A percentile compares a stretch with the other conserved stretches of the same genome.
Conservation (phyloP, 208 protist genomes). For the Trypanosoma avium region DNA sequence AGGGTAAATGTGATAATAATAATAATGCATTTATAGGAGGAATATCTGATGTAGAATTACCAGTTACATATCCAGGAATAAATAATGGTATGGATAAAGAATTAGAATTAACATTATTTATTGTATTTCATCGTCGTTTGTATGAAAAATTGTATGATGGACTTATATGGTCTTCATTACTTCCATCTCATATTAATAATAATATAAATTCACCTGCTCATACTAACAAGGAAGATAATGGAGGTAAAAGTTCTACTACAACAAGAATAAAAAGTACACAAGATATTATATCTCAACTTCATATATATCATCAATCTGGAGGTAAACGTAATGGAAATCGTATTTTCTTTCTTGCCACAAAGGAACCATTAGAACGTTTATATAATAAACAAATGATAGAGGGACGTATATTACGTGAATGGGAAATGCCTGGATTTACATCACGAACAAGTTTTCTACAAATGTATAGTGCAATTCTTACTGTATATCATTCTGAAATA, state of each 20-base stretch:
- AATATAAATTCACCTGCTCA: not conserved
- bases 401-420: conserved; percentile 20
- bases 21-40: not conserved
- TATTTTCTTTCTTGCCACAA: conserved; percentile 27
- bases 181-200: not conserved
- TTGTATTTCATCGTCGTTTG: conserved; percentile 22
- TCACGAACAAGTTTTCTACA: conserved; percentile 7
- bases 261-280: not conserved
- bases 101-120: conserved; percentile 21
- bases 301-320: not conserved
- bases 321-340: conserved; percentile 10
- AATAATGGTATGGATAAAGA: no score
- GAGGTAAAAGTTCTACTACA: not conserved
- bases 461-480: conserved; percentile 20
- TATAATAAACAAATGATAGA: not conserved
- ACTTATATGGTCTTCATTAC: conserved; percentile 2
- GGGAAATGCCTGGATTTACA: conserved; percentile 25
- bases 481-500: conserved; percentile 13
- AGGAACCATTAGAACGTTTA: not conserved
- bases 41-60: no score
- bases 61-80: no score
- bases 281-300: not conserved
- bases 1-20: not conserved
- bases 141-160: conserved; percentile 17
- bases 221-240: not conserved